Base-by-base conservation (phyloP, 345 rosid species). In the Gossypium sturtianum region DNA sequence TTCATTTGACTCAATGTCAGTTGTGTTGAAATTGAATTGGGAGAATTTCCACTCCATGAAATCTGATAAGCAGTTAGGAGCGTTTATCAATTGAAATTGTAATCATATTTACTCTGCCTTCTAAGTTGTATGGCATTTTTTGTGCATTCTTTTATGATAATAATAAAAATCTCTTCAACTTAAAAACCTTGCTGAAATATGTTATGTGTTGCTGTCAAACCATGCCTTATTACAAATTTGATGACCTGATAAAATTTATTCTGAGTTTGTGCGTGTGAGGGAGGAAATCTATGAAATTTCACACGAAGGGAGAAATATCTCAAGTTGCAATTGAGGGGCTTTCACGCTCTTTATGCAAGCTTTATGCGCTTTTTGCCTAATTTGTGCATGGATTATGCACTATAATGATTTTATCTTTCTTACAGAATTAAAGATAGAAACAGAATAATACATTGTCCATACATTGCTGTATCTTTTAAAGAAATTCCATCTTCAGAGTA, bases 41-140 rank as follows among this genome's bases (percentile, higher is more conserved):
- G 8, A 9, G 44, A 9, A 51, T 16, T 69, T 41, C 13, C 25
- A 51, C 16, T 69, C 72, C 60, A 51, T 70, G 62, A 64, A 43
- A 62, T 71, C 77, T 63, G 41, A 66, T 52, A 27, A 29, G 2
- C 25, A 60, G 60, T 58, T 27, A 73, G 45, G 49, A 62, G 23
- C 19, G 53, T 61, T 38, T 48, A 29, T 41, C 77, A 44, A 52
- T 44, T 66, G 44, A 43, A 68, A 47, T 51, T 38, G 71, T 58
- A 43, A 74, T 61, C 20, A 25, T 11, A 59, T 15, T 58, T 43
- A 20, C 48, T 49, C 22, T 53, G 63, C 9, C 47, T 49, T 51
- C 47, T 63, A 19, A 29, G 52, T 16, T 43, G 44, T 27, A 29
- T 20, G 44, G 57, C 10, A 22, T 12, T 25, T 27, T 56, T 44